Evolutionary conservation across 257 asterid genomes (phyloP), one percentile per base, ranked within the genome.

Genomic region (Rhazya stricta): DNA sequence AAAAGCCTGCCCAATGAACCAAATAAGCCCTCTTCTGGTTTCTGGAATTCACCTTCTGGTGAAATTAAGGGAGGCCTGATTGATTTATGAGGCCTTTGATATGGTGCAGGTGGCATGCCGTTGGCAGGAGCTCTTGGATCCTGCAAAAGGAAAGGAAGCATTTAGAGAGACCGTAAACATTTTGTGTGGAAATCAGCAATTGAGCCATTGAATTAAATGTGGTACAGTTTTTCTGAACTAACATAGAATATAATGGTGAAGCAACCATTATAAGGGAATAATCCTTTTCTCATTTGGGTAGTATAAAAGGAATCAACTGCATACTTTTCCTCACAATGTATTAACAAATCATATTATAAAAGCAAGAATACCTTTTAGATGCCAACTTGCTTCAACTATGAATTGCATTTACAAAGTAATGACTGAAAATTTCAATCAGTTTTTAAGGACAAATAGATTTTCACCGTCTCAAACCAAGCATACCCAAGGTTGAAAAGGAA

Each of bases 31-130:
- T 90, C 97, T 36, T 88, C 97, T 74, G 83, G 83, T 76, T 85
- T 87, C 36, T 89, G 92, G 21, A 86, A 88, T 72, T 89, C 92
- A 12, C 85, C 92, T 51, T 89, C 96, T 5, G 87, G 23, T 0
- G 97, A 96, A 57, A 90, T 92, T 62, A 94, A 80, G 25, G 97
- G 96, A 7, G 95, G 94, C 74, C 91, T 85, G 27, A 84, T 81
- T 25, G 97, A 85, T 68, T 84, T 86, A 4, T 81, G 86, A 13
- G 83, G 85, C 81, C 83, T 77, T 61, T 89, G 96, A 43, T 90
- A 89, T 21, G 91, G 90, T 5, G 92, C 86, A 11, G 92, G 88
- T 0, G 89, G 90, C 79, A 82, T 84, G 69, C 80, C 79, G 78
- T 81, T 83, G 1, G 34, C 74, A 43, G 84, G 85, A 30, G 86